Evolutionary conservation across 108 stramenopile genomes (phyloP).

Genomic region (Conticribra guillardii): DNA sequence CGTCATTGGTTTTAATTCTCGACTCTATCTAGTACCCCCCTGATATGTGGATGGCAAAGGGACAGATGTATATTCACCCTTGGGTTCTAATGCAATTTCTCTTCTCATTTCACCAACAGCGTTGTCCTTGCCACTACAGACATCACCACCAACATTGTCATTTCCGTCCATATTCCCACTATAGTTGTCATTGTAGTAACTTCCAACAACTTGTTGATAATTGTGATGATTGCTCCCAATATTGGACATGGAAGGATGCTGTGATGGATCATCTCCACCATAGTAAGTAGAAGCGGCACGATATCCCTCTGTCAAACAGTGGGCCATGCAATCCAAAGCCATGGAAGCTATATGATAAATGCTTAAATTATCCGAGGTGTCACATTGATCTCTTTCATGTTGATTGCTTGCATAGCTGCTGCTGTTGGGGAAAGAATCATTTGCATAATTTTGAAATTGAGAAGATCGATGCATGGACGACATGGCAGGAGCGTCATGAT

Average conservation of each 20-base stretch:
- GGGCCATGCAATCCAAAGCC: constrained; percentile 30
- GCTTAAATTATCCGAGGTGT: constrained; percentile 10
- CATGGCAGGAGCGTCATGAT: constrained; percentile 12
- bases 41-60: constrained; percentile 18
- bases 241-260: not conserved
- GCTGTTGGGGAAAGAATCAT: not conserved
- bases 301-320: constrained; percentile 42
- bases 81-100: not conserved
- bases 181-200: not conserved
- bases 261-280: not conserved
- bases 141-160: not conserved
- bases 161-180: not conserved
- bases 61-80: constrained; percentile 17
- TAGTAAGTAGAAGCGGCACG: constrained; percentile 41
- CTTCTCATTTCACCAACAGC: not conserved
- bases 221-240: not conserved
- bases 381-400: not conserved
- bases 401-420: not conserved
- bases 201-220: constrained; percentile 14
- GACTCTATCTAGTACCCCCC: constrained; percentile 17
- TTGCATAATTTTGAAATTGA: not conserved
- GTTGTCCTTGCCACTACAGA: not conserved
- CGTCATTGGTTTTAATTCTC: not conserved
- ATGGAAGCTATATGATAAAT: constrained; percentile 27
- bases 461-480: constrained; percentile 1